These are phyloP conservation scores for Elsinoe arachidis DNA, from an alignment of 2,329 filamentous ascomycete species.

Conservation along the genomic window DNA sequence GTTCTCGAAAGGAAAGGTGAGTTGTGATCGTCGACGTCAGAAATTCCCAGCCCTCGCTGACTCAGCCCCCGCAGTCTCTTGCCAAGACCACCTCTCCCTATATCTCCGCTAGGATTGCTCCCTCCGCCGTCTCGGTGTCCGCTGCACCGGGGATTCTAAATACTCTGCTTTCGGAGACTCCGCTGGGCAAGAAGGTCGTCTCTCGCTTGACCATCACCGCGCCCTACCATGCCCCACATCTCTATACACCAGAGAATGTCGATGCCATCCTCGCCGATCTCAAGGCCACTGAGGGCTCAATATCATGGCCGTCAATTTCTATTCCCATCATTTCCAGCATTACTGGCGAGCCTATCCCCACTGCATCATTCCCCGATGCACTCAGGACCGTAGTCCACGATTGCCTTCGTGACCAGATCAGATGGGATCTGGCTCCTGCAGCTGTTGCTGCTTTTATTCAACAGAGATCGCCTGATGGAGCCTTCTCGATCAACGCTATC, in stretches of 20 bases:
- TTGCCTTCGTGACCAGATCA: slow-evolving; percentile 10
- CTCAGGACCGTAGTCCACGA: slow-evolving; percentile 1
- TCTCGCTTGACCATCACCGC: slow-evolving; percentile 2
- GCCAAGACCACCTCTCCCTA: slow-evolving; percentile 11
- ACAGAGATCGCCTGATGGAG: background rate
- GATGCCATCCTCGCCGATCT: slow-evolving; percentile 12
- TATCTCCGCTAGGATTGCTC: slow-evolving; percentile 13
- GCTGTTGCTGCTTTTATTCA: slow-evolving; percentile 8
- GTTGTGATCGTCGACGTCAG: background rate
- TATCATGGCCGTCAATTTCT: background rate
- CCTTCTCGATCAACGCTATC: slow-evolving; percentile 10
- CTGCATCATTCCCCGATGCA: background rate
- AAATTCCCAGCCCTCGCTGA: background rate
- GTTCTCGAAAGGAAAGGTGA: slow-evolving; percentile 7
- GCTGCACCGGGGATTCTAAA: slow-evolving; percentile 11
- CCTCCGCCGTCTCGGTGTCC: slow-evolving; percentile 9
- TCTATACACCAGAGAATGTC: slow-evolving; percentile 12
- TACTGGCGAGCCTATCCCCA: slow-evolving; percentile 2
- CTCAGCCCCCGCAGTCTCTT: slow-evolving; percentile 12
- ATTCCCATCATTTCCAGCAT: slow-evolving; percentile 13
- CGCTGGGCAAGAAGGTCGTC: background rate
- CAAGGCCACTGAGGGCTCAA: background rate
- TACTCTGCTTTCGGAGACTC: background rate
- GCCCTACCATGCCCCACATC: slow-evolving; percentile 13
- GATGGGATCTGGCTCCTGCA: slow-evolving; percentile 12